Base-by-base conservation (phyloP, 2,329 filamentous ascomycete genomes). In the Sclerotinia subarctica region DNA sequence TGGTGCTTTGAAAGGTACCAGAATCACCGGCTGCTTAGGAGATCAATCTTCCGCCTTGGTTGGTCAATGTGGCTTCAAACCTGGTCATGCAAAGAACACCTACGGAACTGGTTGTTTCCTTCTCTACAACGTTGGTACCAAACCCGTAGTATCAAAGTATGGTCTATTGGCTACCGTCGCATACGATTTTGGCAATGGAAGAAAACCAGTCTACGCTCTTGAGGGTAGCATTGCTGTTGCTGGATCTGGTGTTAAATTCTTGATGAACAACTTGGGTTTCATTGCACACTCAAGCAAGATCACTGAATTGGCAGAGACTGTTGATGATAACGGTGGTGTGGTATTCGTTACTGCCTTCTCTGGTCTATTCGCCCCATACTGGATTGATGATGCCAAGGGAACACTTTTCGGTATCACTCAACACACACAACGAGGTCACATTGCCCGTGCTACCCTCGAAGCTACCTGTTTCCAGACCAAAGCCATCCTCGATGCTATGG, bases 401-500 rank as follows among this genome's bases (percentile, higher is more conserved):
- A 96, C 93, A 6, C 87, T 95, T 11, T 74, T 94, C 74, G 92
- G 92, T 59, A 89, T 96, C 72, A 95, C 92, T 0, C 90, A 94
- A 74, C 90, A 93, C 80, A 97, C 93, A 0, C 85, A 93, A 76
- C 89, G 89, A 74, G 92, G 92, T 21, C 93, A 97, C 78, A 92
- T 97, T 74, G 93, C 92, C 56, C 89, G 93, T 70, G 93, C 93
- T 47, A 96, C 93, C 0, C 86, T 97, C 65, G 93, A 97, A 80
- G 93, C 93, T 5, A 94, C 92, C 49, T 96, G 93, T 81, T 96
- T 92, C 83, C 93, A 97, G 80, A 96, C 92, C 32, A 93, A 93
- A 74, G 93, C 93, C 29, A 96, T 97, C 74, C 85, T 97, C 32
- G 90, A 95, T 76, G 92, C 93, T 70, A 97, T 97, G 93, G 92